These are phyloP conservation scores for Pulveroboletus sp. DNA, from an alignment of 768 basidiomycete species.

Conservation along the genomic window DNA sequence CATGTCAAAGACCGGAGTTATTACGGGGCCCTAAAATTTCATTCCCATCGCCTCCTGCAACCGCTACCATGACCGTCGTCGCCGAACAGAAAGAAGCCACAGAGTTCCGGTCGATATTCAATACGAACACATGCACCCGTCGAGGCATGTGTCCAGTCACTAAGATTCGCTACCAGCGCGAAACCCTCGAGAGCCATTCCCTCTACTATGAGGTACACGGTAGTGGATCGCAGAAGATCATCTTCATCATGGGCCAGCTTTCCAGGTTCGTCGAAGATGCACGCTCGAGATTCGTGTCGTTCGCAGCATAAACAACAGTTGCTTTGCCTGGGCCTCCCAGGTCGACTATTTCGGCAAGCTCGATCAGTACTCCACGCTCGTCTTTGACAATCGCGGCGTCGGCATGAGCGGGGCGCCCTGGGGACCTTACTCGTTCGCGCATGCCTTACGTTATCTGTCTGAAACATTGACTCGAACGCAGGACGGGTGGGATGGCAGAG, in stretches of 20 bases:
- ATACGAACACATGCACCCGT: conserved; percentile 55
- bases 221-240: conserved; percentile 54
- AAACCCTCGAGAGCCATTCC: conserved; percentile 60
- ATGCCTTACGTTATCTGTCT: not conserved
- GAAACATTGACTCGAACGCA: conserved; percentile 23
- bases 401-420: conserved; percentile 67
- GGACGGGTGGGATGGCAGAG: conserved; percentile 75
- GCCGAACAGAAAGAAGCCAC: conserved; percentile 8
- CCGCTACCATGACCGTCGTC: conserved; percentile 4
- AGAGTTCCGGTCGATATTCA: conserved; percentile 47
- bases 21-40: too few species aligned
- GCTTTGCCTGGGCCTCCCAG: conserved; percentile 61
- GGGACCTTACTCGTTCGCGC: conserved; percentile 72
- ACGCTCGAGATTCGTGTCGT: conserved; percentile 4
- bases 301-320: conserved; percentile 54
- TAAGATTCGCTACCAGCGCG: conserved; percentile 42
- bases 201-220: conserved; percentile 82
- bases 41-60: too few species aligned
- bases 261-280: not conserved
- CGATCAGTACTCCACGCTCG: conserved; percentile 55
- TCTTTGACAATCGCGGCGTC: conserved; percentile 84
- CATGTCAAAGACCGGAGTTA: too few species aligned
- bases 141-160: conserved; percentile 79
- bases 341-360: conserved; percentile 59
- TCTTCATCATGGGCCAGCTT: conserved; percentile 72